Base-by-base conservation (phyloP, 768 basidiomycete genomes). In the Lactarius sp. region DNA sequence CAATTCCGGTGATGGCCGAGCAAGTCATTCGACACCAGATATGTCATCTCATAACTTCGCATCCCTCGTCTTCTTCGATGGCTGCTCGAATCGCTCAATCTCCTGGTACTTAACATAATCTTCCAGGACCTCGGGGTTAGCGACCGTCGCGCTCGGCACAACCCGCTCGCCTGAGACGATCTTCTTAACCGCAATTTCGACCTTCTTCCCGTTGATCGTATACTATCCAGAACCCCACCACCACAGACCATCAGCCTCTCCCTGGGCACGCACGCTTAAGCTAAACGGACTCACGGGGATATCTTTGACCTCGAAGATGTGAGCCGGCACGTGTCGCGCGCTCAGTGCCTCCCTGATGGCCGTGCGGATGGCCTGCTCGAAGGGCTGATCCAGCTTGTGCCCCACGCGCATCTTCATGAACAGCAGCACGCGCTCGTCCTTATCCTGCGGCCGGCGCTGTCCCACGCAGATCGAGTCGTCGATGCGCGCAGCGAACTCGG, bases 381-480 rank as follows among this genome's bases (percentile, higher is more conserved):
- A 74, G 6, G 68, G 65, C 2, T 73, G 70, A 9, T 79, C 80
- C 27, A 88, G 75, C 20, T 67, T 74, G 62, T 76, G 68, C 3
- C 81, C 84, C 2, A 72, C 62, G 68, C 76, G 77, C 81, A 90
- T 82, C 74, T 88, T 88, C 60, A 92, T 67, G 73, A 92, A 91
- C 4, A 92, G 74, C 13, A 92, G 75, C 18, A 93, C 90, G 47
- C 86, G 81, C 73, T 93, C 88, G 69, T 92, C 86, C 13, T 77
- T 75, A 68, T 88, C 86, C 16, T 81, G 73, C 51, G 81, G 65
- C 44, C 87, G 75, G 62, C 84, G 77, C 74, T 73, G 73, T 2
- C 90, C 90, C 6, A 93, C 80, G 55, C 90, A 91, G 9, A 93
- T 76, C 8, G 80, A 81, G 69, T 93, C 90, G 57, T 88, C 85